A percentile compares a stretch with the other conserved stretches of the same genome.
These are phyloP conservation scores for Gossypium gossypioides DNA, from an alignment of 441 rosid species.

Conservation along the genomic window DNA sequence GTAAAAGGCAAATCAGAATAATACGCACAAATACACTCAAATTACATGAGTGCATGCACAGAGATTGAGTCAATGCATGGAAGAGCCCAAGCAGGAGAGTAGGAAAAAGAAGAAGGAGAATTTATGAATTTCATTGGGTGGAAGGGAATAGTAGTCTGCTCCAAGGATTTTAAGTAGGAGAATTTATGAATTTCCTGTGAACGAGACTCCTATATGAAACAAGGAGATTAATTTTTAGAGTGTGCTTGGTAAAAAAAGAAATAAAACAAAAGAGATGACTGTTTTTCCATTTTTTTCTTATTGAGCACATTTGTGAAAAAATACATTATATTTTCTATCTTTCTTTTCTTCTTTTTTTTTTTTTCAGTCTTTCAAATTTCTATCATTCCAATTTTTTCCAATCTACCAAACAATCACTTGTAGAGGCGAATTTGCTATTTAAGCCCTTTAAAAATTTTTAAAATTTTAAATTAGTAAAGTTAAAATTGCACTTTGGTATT, in stretches of 20 bases:
- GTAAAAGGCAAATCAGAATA: conserved; percentile 40
- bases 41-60: not conserved
- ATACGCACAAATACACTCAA: not conserved
- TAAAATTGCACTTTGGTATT: not conserved
- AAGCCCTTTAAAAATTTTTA: no score
- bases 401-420: no score
- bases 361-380: no score
- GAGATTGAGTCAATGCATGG: not conserved
- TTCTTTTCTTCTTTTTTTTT: no score
- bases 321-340: no score
- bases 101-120: not conserved
- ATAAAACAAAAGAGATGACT: no score
- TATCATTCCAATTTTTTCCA: no score
- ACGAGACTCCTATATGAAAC: conserved; percentile 74
- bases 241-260: no score
- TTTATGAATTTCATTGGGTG: not conserved
- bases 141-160: conserved; percentile 66
- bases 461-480: no score
- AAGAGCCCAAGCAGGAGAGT: not conserved
- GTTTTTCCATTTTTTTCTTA: no score
- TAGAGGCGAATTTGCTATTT: no score
- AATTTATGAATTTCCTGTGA: conserved; percentile 51
- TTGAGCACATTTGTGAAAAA: no score
- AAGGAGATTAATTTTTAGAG: not conserved
- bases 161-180: conserved; percentile 41